phyloP scores from a whole-genome alignment of 805 yeast species.

The Suhomyces emberorum region DNA sequence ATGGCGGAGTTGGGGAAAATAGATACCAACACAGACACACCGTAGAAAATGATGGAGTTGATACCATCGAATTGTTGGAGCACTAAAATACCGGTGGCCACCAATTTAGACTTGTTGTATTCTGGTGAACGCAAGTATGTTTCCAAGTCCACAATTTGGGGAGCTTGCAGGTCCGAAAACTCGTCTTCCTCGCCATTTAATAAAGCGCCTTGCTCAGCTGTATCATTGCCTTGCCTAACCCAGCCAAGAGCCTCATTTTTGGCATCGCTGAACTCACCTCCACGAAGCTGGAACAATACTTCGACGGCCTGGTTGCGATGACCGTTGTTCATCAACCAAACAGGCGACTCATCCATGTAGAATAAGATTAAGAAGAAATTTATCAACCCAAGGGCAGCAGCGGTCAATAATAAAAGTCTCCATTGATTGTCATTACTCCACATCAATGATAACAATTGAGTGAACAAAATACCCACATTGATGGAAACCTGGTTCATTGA shows the following conservation, averaged over 20 bases:
- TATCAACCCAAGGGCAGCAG: conserved; percentile 49
- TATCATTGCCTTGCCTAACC: conserved; percentile 15
- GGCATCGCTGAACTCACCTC: conserved; percentile 34
- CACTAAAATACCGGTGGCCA: conserved; percentile 68
- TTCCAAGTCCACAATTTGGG: conserved; percentile 21
- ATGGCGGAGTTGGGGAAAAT: conserved; percentile 72
- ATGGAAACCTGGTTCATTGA: conserved; percentile 86
- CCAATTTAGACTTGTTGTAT: conserved; percentile 57
- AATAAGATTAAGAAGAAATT: conserved; percentile 41
- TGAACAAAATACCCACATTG: conserved; percentile 77
- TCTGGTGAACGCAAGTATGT: conserved; percentile 49
- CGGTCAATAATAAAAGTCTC: conserved; percentile 69
- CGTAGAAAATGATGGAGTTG: conserved; percentile 89
- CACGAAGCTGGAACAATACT: conserved; percentile 35
- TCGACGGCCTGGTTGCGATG: conserved; percentile 38
- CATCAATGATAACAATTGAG: conserved; percentile 69
- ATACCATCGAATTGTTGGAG: conserved; percentile 94
- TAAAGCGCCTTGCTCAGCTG: conserved; percentile 15
- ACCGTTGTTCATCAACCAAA: conserved; percentile 66
- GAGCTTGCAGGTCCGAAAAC: neutral
- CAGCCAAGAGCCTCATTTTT: conserved; percentile 39
- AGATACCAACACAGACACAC: conserved; percentile 75
- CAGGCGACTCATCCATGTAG: conserved; percentile 71
- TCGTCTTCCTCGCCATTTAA: conserved; percentile 12
- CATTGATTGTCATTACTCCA: conserved; percentile 68